Evolutionary conservation across 306 rosid genomes (phyloP).

Genomic region (Acacia crassicarpa): DNA sequence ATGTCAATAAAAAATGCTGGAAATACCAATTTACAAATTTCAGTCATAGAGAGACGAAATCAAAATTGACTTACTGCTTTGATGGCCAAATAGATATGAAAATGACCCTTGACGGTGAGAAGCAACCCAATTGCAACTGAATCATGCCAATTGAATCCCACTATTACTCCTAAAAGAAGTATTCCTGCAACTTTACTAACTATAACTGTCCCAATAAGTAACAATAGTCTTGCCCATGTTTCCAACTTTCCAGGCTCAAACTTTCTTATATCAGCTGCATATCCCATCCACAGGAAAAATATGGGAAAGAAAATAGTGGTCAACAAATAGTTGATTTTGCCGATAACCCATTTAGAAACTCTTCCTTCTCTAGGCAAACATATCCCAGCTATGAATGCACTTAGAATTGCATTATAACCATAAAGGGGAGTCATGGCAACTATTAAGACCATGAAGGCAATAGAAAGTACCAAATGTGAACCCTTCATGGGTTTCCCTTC

Average conservation of each 20-base stretch:
- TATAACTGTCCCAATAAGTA: constrained; percentile 41
- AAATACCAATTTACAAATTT: not conserved
- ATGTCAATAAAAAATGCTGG: not conserved
- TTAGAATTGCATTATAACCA: constrained; percentile 65
- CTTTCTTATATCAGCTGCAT: constrained; percentile 50
- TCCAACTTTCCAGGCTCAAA: constrained; percentile 29
- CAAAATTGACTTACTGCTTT: constrained; percentile 54
- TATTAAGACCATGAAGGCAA: constrained; percentile 76
- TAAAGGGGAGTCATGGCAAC: constrained; percentile 57
- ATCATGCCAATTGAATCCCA: constrained; percentile 88
- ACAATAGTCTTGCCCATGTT: constrained; percentile 61
- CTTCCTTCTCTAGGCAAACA: constrained; percentile 86
- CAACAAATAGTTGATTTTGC: constrained; percentile 73
- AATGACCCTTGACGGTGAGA: constrained; percentile 85
- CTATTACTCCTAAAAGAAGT: constrained; percentile 56
- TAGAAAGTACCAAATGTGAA: constrained; percentile 66
- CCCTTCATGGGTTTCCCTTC: constrained; percentile 93
- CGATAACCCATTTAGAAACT: constrained; percentile 80
- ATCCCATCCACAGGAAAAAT: constrained; percentile 97
- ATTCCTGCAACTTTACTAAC: constrained; percentile 74
- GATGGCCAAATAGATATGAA: constrained; percentile 79
- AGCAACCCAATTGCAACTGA: constrained; percentile 82
- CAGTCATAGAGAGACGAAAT: not conserved
- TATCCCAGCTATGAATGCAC: constrained; percentile 84
- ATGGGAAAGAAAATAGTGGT: constrained; percentile 70